Conservation (phyloP, 2,329 filamentous ascomycete genomes). For the Trichoderma citrinoviride region DNA sequence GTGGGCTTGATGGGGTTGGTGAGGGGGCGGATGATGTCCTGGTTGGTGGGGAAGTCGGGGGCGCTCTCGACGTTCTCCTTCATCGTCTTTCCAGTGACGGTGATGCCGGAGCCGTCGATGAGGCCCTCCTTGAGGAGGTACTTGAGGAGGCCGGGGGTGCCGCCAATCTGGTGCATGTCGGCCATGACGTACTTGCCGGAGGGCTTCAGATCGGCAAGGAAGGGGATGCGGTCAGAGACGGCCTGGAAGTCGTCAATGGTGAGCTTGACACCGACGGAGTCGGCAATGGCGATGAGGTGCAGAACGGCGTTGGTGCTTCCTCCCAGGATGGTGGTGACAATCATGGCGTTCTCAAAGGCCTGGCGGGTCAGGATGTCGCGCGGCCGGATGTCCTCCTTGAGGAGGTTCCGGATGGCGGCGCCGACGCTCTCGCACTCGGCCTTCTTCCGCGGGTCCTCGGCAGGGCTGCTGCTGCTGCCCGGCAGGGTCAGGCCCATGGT, state of each 20-base stretch:
- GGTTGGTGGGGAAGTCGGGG: constrained; percentile 70
- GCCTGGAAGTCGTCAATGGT: constrained; percentile 84
- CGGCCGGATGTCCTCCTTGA: constrained; percentile 74
- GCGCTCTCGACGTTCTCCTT: constrained; percentile 79
- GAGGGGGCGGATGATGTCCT: constrained; percentile 78
- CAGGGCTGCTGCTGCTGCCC: constrained; percentile 76
- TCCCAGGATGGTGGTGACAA: constrained; percentile 76
- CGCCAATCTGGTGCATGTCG: constrained; percentile 79
- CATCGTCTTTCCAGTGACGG: constrained; percentile 85
- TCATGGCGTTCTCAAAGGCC: constrained; percentile 84
- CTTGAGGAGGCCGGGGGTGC: constrained; percentile 83
- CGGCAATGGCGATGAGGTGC: constrained; percentile 79
- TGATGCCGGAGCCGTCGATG: constrained; percentile 75
- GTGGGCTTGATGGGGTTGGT: constrained; percentile 82
- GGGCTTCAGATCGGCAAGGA: constrained; percentile 80
- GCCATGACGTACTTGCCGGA: constrained; percentile 87
- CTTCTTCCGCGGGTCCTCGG: constrained; percentile 68
- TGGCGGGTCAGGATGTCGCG: constrained; percentile 75
- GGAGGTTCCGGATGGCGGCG: constrained; percentile 68
- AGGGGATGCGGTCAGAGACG: constrained; percentile 74
- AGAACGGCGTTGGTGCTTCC: constrained; percentile 85
- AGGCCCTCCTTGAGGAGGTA: constrained; percentile 80
- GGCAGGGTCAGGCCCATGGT: constrained; percentile 87
- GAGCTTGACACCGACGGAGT: constrained; percentile 76
- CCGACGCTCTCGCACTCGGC: constrained; percentile 71